Evolutionary conservation across 768 basidiomycete species (phyloP).

Genomic region (Pisolithus marmoratus): DNA sequence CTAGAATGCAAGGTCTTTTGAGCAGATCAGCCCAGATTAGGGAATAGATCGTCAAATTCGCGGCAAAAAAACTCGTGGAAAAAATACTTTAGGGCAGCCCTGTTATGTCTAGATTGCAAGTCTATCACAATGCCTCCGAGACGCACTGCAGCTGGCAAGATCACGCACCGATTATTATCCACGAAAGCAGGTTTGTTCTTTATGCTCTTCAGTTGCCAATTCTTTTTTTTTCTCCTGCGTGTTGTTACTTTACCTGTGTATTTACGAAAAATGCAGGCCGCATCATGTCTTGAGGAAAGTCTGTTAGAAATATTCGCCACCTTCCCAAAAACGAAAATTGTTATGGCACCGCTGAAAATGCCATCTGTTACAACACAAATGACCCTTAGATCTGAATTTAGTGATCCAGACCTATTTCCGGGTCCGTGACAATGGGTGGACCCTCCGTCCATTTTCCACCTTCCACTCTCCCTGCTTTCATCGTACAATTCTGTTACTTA

Average conservation of each 20-base stretch:
- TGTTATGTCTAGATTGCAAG: slow-evolving; percentile 1
- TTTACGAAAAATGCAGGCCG: slow-evolving; percentile 14
- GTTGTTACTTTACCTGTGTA: slow-evolving; percentile 14
- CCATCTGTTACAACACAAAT: slow-evolving; percentile 43
- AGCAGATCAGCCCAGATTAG: slow-evolving; percentile 15
- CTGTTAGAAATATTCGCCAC: slow-evolving; percentile 41
- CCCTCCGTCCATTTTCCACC: slow-evolving; percentile 35
- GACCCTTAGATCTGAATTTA: slow-evolving; percentile 73
- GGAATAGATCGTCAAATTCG: slow-evolving; percentile 24
- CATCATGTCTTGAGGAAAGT: slow-evolving; percentile 25
- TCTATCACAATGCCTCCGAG: slow-evolving; percentile 4
- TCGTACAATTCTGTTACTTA: slow-evolving; percentile 32
- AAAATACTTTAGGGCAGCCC: slow-evolving; percentile 8
- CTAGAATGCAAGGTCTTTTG: slow-evolving; percentile 11
- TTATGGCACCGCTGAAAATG: slow-evolving; percentile 36
- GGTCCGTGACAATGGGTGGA: slow-evolving; percentile 36
- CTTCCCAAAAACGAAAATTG: slow-evolving; percentile 34
- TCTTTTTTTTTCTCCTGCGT: slow-evolving; percentile 11
- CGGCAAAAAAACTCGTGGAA: neutral
- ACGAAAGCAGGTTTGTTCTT: neutral
- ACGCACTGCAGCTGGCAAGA: neutral
- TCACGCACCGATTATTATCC: neutral
- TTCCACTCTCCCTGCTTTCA: slow-evolving; percentile 28
- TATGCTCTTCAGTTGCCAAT: neutral
- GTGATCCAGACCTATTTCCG: slow-evolving; percentile 46